phyloP scores from a whole-genome alignment of 2,329 filamentous ascomycete species.

The Calycina marina region DNA sequence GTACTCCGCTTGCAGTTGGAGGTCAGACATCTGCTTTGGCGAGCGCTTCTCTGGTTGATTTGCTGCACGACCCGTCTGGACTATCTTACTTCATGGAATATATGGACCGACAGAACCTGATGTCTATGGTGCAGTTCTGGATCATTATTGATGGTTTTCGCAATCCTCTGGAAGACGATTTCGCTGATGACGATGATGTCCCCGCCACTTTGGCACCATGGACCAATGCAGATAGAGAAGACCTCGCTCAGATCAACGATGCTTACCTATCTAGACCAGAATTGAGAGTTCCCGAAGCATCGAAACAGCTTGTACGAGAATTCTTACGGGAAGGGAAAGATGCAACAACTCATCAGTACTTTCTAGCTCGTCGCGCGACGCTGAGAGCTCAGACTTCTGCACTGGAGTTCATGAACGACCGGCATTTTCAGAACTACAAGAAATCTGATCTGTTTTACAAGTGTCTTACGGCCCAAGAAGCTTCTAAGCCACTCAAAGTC shows the following conservation, averaged over 20 bases:
- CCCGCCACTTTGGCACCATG: slow-evolving; percentile 51
- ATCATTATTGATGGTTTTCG: slow-evolving; percentile 93
- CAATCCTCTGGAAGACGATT: slow-evolving; percentile 80
- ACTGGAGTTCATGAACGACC: slow-evolving; percentile 69
- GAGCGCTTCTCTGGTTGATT: slow-evolving; percentile 63
- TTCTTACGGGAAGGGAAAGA: slow-evolving; percentile 68
- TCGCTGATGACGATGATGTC: slow-evolving; percentile 47
- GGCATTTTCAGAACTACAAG: slow-evolving; percentile 74
- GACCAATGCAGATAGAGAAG: slow-evolving; percentile 71
- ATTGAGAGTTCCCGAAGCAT: slow-evolving; percentile 58
- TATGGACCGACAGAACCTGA: slow-evolving; percentile 81
- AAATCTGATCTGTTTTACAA: slow-evolving; percentile 93
- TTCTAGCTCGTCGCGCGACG: slow-evolving; percentile 66
- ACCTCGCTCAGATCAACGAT: slow-evolving; percentile 83
- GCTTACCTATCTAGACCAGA: slow-evolving; percentile 75
- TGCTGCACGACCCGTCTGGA: slow-evolving; percentile 80
- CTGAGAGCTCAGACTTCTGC: slow-evolving; percentile 69
- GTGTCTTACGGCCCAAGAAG: slow-evolving; percentile 78
- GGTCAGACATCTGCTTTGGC: slow-evolving; percentile 46
- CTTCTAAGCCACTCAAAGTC: slow-evolving; percentile 26
- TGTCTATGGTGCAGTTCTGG: slow-evolving; percentile 94
- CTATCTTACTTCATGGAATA: slow-evolving; percentile 99
- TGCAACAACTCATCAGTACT: slow-evolving; percentile 70
- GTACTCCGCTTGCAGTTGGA: slow-evolving; percentile 50
- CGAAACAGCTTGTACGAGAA: slow-evolving; percentile 53